These are phyloP conservation scores for Ochetophila trinervis DNA, from an alignment of 306 rosid species.

Conservation along the genomic window DNA sequence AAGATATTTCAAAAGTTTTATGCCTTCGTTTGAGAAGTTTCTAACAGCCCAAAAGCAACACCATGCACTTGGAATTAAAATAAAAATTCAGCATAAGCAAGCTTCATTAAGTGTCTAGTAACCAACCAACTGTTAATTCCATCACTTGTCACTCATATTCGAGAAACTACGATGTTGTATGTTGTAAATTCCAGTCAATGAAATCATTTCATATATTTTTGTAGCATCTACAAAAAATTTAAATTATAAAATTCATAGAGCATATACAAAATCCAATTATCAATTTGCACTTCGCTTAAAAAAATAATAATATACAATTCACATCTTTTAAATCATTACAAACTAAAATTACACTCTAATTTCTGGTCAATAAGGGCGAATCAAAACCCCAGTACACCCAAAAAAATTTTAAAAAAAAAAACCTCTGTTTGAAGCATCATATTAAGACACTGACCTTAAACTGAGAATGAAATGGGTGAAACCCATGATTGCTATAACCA, in stretches of 20 bases:
- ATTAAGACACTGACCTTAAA: constrained; percentile 83
- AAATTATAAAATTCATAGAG: too few relatives aligned
- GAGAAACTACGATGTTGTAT: not conserved
- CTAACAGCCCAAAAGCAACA: constrained; percentile 15
- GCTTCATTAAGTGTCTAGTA: not conserved
- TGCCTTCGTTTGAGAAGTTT: not conserved
- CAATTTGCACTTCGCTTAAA: constrained; percentile 18
- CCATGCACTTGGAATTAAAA: constrained; percentile 5
- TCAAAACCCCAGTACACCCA: constrained; percentile 38
- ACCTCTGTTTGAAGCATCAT: constrained; percentile 37
- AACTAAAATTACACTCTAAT: constrained; percentile 29
- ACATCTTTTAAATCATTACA: constrained; percentile 36
- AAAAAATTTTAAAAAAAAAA: not conserved
- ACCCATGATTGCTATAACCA: constrained; percentile 81
- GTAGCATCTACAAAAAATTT: too few relatives aligned
- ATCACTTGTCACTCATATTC: not conserved
- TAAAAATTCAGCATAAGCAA: not conserved
- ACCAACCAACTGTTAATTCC: too few relatives aligned
- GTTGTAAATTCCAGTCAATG: not conserved
- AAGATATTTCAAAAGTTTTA: not conserved
- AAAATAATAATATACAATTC: constrained; percentile 17
- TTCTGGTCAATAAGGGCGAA: constrained; percentile 35
- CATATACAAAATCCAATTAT: constrained; percentile 19
- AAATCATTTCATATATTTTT: constrained; percentile 22
- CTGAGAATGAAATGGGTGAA: constrained; percentile 95